Percentiles rank a stretch among this genome's conserved stretches.
Conservation (phyloP, 2,329 filamentous ascomycete species). For the Septoria petroselini region DNA sequence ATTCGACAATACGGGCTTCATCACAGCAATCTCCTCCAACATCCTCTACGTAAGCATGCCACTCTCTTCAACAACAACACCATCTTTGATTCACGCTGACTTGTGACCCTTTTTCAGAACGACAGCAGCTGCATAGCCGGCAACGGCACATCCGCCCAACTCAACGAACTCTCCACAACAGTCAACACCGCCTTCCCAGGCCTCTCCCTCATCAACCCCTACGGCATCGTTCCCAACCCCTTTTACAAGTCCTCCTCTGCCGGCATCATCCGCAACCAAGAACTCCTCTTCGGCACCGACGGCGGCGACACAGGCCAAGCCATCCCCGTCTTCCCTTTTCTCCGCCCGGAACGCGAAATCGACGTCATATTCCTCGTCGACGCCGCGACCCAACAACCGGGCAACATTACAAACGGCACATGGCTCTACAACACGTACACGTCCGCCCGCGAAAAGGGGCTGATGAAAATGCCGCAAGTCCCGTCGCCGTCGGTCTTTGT, state of each 20-base stretch:
- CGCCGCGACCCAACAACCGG: conserved; percentile 7
- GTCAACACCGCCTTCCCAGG: conserved; percentile 7
- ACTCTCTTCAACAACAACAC: not conserved
- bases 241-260: conserved; percentile 15
- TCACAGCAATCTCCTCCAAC: conserved; percentile 19
- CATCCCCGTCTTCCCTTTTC: conserved; percentile 18
- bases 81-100: not conserved
- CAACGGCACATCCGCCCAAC: conserved; percentile 10
- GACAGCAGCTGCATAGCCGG: conserved; percentile 3
- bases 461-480: conserved; percentile 16
- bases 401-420: conserved; percentile 18
- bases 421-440: conserved; percentile 19
- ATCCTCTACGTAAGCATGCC: conserved; percentile 9
- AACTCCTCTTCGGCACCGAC: conserved; percentile 14
- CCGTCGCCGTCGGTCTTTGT: conserved; percentile 9
- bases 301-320: conserved; percentile 19
- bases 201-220: conserved; percentile 11
- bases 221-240: conserved; percentile 20
- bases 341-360: conserved; percentile 14
- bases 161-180: conserved; percentile 11
- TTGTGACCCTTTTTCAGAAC: not conserved
- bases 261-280: conserved; percentile 14
- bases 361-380: conserved; percentile 22
- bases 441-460: conserved; percentile 14
- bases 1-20: conserved; percentile 21